These are phyloP conservation scores for Cerrena zonata DNA, from an alignment of 1,284 basidiomycete species.

Conservation along the genomic window DNA sequence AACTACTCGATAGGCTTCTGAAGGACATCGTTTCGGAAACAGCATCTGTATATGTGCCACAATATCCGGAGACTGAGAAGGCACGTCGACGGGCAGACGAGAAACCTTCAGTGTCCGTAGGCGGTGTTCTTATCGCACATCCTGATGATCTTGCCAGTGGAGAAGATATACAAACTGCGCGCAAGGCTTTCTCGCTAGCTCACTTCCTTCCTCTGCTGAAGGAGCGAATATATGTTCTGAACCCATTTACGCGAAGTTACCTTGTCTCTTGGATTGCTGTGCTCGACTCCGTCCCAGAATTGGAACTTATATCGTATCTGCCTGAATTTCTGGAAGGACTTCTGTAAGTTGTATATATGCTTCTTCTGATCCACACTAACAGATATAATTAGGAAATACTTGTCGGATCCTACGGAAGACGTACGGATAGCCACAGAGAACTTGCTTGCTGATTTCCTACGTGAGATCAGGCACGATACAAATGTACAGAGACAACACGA, in stretches of 20 bases:
- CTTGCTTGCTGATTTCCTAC: conserved; percentile 85
- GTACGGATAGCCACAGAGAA: conserved; percentile 90
- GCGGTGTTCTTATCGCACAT: conserved; percentile 56
- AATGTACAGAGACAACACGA: conserved; percentile 60
- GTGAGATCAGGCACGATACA: conserved; percentile 86
- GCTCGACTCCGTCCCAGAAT: conserved; percentile 92
- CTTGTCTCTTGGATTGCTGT: conserved; percentile 96
- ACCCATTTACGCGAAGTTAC: conserved; percentile 93
- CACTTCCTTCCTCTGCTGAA: conserved; percentile 91
- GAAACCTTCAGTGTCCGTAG: conserved; percentile 10
- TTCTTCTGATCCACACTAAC: no score
- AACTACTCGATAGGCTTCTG: conserved; percentile 92
- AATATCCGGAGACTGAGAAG: conserved; percentile 76
- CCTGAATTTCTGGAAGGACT: conserved; percentile 94
- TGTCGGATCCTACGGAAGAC: conserved; percentile 92
- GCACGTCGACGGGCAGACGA: conserved; percentile 44
- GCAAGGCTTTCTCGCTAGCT: conserved; percentile 86
- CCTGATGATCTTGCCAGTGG: conserved; percentile 48
- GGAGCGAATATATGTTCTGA: conserved; percentile 91
- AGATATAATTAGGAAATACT: conserved; percentile 67
- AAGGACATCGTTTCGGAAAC: conserved; percentile 98
- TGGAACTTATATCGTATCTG: conserved; percentile 90
- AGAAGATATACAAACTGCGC: conserved; percentile 40
- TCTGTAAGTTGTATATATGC: conserved; percentile 51
- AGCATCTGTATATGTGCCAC: conserved; percentile 90